Conservation (phyloP, 2,329 filamentous ascomycete genomes). For the Xylariaceae sp. region DNA sequence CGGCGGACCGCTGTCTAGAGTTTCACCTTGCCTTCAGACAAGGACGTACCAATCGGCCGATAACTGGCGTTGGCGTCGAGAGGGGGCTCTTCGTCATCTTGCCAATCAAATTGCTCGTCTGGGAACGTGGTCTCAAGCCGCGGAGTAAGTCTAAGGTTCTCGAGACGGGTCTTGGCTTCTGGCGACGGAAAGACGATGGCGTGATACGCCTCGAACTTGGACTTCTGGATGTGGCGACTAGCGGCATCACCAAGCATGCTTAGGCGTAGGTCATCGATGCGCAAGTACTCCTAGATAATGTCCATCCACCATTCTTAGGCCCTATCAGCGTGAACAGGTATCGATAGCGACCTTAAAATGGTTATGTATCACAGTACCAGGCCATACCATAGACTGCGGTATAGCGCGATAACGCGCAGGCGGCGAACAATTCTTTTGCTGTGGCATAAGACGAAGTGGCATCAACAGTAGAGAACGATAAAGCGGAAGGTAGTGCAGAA, state of each 20-base stretch:
- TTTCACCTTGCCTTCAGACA: no score
- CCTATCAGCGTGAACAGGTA: neutral
- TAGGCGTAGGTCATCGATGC: neutral
- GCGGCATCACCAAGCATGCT: neutral
- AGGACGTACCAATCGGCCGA: no score
- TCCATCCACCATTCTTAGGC: no score
- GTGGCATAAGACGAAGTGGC: no score
- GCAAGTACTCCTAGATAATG: neutral
- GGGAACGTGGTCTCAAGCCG: neutral
- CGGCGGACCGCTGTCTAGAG: no score
- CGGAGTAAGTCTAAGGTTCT: neutral
- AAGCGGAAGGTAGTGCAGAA: no score
- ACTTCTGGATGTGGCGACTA: neutral
- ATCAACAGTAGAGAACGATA: no score
- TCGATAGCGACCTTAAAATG: no score
- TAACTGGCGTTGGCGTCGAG: neutral
- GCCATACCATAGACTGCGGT: no score
- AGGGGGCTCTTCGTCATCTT: slow-evolving; percentile 1
- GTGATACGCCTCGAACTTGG: neutral
- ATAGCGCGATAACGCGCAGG: no score
- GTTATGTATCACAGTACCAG: no score
- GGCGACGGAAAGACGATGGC: neutral
- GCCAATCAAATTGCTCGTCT: neutral
- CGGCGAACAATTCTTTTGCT: no score
- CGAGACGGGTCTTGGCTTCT: neutral